Percentiles rank a stretch among this genome's conserved stretches.
Conservation (phyloP, 768 basidiomycete genomes). For the Tulasnella sp. region DNA sequence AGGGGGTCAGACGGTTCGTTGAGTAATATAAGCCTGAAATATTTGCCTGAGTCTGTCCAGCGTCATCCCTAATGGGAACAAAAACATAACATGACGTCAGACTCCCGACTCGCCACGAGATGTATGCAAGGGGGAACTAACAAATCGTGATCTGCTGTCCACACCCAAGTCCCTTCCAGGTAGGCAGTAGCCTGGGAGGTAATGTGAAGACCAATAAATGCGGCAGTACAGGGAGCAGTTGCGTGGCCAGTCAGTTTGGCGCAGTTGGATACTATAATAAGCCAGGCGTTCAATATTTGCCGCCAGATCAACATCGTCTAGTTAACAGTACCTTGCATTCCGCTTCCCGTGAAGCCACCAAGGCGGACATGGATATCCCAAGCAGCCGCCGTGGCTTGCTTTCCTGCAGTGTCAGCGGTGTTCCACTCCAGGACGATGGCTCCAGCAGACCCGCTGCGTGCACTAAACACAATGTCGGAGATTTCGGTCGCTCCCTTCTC, state of each 20-base stretch:
- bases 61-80: too few species aligned
- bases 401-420: slow-evolving; percentile 40
- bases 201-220: slow-evolving; percentile 57
- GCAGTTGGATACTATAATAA: slow-evolving; percentile 31
- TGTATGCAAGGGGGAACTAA: too few species aligned
- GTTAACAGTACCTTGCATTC: slow-evolving; percentile 21
- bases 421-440: slow-evolving; percentile 57
- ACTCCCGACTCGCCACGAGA: too few species aligned
- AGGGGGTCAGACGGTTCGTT: background rate
- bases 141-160: slow-evolving; percentile 75
- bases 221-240: slow-evolving; percentile 40
- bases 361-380: slow-evolving; percentile 46
- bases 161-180: slow-evolving; percentile 38
- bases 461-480: slow-evolving; percentile 54
- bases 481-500: slow-evolving; percentile 49
- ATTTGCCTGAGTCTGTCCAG: slow-evolving; percentile 26
- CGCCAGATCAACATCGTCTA: too few species aligned
- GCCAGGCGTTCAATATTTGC: too few species aligned
- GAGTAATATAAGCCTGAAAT: background rate
- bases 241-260: slow-evolving; percentile 25
- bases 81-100: too few species aligned
- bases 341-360: slow-evolving; percentile 24
- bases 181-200: slow-evolving; percentile 21
- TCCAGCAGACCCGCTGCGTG: slow-evolving; percentile 37
- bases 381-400: slow-evolving; percentile 44